phyloP scores from a whole-genome alignment of 2,329 filamentous ascomycete species.

The Myriosclerotinia scirpicola region DNA sequence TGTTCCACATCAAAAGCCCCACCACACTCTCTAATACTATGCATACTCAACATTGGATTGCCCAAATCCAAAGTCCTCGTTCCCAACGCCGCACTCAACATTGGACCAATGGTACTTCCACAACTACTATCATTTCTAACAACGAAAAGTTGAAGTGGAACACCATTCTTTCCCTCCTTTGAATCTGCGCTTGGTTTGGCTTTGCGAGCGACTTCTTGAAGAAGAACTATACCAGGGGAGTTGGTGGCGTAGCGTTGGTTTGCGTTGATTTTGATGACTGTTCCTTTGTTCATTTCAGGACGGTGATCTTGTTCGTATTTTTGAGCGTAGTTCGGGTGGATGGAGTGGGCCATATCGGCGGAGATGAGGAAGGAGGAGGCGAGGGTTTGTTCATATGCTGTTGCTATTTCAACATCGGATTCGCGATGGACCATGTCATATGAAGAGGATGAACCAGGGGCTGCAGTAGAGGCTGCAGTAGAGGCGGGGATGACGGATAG shows the following conservation, averaged over 20 bases:
- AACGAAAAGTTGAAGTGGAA: slow-evolving; percentile 93
- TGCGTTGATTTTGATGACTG: slow-evolving; percentile 97
- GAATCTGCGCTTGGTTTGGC: slow-evolving; percentile 52
- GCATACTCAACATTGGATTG: slow-evolving; percentile 82
- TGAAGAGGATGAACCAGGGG: slow-evolving; percentile 56
- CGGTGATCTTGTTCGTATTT: slow-evolving; percentile 93
- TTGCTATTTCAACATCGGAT: slow-evolving; percentile 62
- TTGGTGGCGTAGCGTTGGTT: slow-evolving; percentile 98
- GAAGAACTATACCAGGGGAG: slow-evolving; percentile 86
- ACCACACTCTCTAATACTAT: slow-evolving; percentile 91
- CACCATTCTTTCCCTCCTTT: slow-evolving; percentile 55
- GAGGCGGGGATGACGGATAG: slow-evolving; percentile 72
- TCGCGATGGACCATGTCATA: slow-evolving; percentile 58
- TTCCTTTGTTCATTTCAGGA: slow-evolving; percentile 94
- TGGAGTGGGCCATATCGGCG: slow-evolving; percentile 95
- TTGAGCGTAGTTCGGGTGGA: slow-evolving; percentile 89
- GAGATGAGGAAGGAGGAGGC: slow-evolving; percentile 90
- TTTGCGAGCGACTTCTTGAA: slow-evolving; percentile 77
- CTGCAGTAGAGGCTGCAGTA: slow-evolving; percentile 30
- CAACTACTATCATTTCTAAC: slow-evolving; percentile 94
- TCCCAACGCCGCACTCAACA: slow-evolving; percentile 83
- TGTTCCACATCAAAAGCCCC: slow-evolving; percentile 85
- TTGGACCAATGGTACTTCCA: slow-evolving; percentile 96
- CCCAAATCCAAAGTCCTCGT: slow-evolving; percentile 88
- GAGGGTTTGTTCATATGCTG: slow-evolving; percentile 90